A percentile compares a stretch with the other conserved stretches of the same genome.
Conservation (phyloP, 1,139 yeast genomes). For the Yamadazyma atmosphaerica region DNA sequence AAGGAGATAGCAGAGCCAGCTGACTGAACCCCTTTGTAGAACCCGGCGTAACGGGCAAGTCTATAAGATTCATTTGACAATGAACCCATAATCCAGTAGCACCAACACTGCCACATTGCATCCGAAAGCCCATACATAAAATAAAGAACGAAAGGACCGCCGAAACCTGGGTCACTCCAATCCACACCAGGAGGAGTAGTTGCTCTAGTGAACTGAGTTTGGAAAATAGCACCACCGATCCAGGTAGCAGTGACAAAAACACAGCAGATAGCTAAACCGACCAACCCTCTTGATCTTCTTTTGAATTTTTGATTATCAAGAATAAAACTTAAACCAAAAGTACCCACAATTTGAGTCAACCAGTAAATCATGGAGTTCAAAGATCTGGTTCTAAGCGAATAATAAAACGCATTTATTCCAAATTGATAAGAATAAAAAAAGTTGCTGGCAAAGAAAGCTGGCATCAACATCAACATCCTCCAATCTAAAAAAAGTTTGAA, state of each 20-base stretch:
- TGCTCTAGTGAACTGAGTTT: conserved; percentile 23
- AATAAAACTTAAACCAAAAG: conserved; percentile 46
- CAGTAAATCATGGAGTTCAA: conserved; percentile 60
- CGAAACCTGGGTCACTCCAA: conserved; percentile 42
- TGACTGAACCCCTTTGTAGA: conserved; percentile 61
- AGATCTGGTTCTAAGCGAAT: conserved; percentile 57
- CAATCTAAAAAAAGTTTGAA: conserved; percentile 30
- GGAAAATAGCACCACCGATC: conserved; percentile 59
- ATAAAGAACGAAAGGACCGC: conserved; percentile 60
- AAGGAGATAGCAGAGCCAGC: conserved; percentile 65
- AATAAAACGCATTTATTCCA: conserved; percentile 54
- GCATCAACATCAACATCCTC: conserved; percentile 46
- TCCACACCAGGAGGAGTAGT: conserved; percentile 27
- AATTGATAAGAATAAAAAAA: conserved; percentile 67
- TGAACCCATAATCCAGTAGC: conserved; percentile 59
- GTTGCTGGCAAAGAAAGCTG: conserved; percentile 60
- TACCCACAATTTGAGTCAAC: conserved; percentile 59
- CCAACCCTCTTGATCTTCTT: conserved; percentile 46
- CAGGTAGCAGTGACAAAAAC: conserved; percentile 48
- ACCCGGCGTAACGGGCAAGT: conserved; percentile 57
- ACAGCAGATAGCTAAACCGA: conserved; percentile 45
- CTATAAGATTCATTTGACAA: conserved; percentile 56
- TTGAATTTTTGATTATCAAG: conserved; percentile 38
- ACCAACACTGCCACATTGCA: conserved; percentile 55
- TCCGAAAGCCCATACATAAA: conserved; percentile 58